Percentiles rank a stretch among this genome's conserved stretches.
Evolutionary conservation across 768 basidiomycete genomes (phyloP).

Genomic region (Melanogaster broomeanus): DNA sequence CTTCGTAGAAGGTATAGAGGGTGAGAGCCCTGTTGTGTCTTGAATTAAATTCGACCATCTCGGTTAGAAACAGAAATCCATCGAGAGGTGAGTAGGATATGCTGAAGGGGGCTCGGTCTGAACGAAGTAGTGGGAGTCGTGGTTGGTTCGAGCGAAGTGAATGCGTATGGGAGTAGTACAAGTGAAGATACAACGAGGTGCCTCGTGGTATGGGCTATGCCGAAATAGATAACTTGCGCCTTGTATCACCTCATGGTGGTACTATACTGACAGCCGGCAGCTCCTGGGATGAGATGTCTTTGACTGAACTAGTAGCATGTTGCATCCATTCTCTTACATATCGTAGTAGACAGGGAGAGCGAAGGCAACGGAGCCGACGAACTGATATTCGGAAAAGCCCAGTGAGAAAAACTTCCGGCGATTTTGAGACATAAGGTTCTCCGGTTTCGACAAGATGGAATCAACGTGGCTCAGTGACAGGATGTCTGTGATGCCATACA

Average conservation of each 20-base stretch:
- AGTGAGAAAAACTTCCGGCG: not conserved
- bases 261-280: not conserved
- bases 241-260: not conserved
- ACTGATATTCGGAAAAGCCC: not conserved
- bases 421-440: not conserved
- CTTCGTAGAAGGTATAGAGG: slow-evolving; percentile 34
- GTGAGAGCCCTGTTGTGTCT: slow-evolving; percentile 33
- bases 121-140: not conserved
- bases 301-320: too few species aligned
- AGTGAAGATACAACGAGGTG: slow-evolving; percentile 3
- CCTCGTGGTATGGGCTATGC: slow-evolving; percentile 2
- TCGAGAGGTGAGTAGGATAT: slow-evolving; percentile 30
- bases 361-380: not conserved
- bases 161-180: not conserved
- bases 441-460: not conserved
- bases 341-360: not conserved
- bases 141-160: not conserved
- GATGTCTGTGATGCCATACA: too few species aligned
- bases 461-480: not conserved
- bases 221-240: not conserved
- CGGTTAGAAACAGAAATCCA: slow-evolving; percentile 29
- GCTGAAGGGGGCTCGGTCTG: not conserved
- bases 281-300: too few species aligned
- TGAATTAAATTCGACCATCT: slow-evolving; percentile 34
- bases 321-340: not conserved